These are phyloP conservation scores for Hygrophoropsis aurantiaca DNA, from an alignment of 768 basidiomycete species.

Conservation along the genomic window DNA sequence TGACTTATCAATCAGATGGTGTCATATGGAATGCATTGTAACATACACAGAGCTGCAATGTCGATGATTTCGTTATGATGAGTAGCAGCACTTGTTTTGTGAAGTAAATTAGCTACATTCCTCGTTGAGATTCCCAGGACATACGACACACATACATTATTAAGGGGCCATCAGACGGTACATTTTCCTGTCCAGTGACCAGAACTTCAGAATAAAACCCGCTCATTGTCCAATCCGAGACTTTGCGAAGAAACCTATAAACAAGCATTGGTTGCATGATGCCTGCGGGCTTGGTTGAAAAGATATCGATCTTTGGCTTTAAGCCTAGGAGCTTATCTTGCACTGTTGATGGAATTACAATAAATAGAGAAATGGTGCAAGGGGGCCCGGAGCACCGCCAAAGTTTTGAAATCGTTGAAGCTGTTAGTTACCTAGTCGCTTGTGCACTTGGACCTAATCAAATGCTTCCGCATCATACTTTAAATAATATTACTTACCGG, in stretches of 20 bases:
- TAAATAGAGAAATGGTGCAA: too few relatives aligned
- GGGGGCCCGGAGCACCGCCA: too few relatives aligned
- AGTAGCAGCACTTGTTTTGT: conserved; percentile 46
- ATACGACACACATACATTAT: conserved; percentile 46
- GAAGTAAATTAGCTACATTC: conserved; percentile 1
- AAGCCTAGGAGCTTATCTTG: too few relatives aligned
- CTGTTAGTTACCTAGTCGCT: too few relatives aligned
- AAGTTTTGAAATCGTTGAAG: too few relatives aligned
- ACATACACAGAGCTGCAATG: conserved; percentile 43
- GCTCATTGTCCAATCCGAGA: conserved; percentile 60
- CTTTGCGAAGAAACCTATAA: conserved; percentile 57
- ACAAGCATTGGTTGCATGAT: conserved; percentile 51
- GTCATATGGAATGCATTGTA: not conserved
- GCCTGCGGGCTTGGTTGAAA: too few relatives aligned
- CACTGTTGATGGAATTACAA: too few relatives aligned
- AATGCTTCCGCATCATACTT: too few relatives aligned
- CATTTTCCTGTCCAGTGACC: conserved; percentile 56
- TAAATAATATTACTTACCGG: too few relatives aligned
- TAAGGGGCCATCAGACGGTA: conserved; percentile 54
- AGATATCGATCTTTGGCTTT: too few relatives aligned
- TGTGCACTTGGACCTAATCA: too few relatives aligned
- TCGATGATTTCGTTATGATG: conserved; percentile 76
- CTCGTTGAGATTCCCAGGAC: not conserved
- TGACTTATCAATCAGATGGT: not conserved
- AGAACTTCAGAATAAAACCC: conserved; percentile 64